phyloP scores from a whole-genome alignment of 805 yeast species.

The Kazachstania taianensis region DNA sequence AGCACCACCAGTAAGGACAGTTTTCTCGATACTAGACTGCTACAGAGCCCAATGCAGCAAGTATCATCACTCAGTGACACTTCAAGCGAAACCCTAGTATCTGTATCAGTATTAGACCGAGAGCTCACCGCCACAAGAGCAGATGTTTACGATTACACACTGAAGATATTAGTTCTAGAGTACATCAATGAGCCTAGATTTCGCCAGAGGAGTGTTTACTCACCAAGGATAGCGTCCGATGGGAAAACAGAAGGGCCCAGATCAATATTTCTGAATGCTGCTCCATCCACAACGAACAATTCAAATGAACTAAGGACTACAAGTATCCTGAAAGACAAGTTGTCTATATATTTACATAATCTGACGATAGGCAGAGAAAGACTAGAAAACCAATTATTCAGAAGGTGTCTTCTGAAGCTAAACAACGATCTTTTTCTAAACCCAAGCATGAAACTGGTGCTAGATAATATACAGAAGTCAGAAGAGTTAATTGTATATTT shows the following conservation, averaged over 20 bases:
- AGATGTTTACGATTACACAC: slow-evolving; percentile 40
- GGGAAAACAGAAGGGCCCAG: neutral
- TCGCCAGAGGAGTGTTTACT: no score
- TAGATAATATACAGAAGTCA: slow-evolving; percentile 28
- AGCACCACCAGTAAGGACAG: no score
- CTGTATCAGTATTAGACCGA: neutral
- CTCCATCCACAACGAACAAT: neutral
- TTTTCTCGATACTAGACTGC: no score
- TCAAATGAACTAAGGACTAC: slow-evolving; percentile 1
- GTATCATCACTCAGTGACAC: neutral
- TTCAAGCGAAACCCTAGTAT: neutral
- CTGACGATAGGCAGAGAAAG: slow-evolving; percentile 38
- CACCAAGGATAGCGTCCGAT: neutral
- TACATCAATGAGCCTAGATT: slow-evolving; percentile 59
- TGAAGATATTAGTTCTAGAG: slow-evolving; percentile 48
- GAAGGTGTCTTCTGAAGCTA: slow-evolving; percentile 50
- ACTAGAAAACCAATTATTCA: slow-evolving; percentile 34
- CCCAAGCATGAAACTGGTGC: slow-evolving; percentile 26
- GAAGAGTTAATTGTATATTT: slow-evolving; percentile 44
- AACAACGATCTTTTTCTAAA: slow-evolving; percentile 48
- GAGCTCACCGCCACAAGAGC: neutral
- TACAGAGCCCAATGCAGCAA: no score
- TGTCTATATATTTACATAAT: slow-evolving; percentile 35
- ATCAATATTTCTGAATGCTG: neutral
- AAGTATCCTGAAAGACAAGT: neutral